Conservation (phyloP, 257 asterid species). For the Eucommia ulmoides region DNA sequence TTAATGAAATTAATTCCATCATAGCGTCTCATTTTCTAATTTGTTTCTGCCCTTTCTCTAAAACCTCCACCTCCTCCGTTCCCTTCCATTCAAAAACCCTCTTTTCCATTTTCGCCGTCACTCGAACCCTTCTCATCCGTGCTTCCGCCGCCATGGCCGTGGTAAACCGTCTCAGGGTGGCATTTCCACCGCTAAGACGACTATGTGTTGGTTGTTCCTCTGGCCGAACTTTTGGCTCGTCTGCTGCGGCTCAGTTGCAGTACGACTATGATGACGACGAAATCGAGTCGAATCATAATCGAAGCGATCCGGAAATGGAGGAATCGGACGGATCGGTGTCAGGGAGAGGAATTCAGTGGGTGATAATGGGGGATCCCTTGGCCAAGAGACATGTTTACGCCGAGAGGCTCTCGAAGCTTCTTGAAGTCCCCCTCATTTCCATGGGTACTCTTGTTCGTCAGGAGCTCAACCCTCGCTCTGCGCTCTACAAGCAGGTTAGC, state of each 20-base stretch:
- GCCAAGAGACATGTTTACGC: conserved; percentile 72
- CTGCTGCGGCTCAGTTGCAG: conserved; percentile 62
- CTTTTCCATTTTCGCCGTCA: too few relatives aligned
- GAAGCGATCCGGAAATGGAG: conserved; percentile 19
- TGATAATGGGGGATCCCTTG: conserved; percentile 83
- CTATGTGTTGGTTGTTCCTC: conserved; percentile 2
- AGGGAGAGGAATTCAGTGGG: conserved; percentile 81
- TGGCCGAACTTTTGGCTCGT: conserved; percentile 55
- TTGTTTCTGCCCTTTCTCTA: conserved; percentile 14
- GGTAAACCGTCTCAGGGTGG: conserved; percentile 40
- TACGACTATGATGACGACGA: conserved; percentile 25
- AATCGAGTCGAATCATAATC: conserved; percentile 6
- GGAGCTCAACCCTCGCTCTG: conserved; percentile 66
- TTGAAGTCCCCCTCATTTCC: conserved; percentile 77
- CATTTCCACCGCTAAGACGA: conserved; percentile 25
- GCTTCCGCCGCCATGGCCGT: conserved; percentile 46
- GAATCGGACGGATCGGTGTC: conserved; percentile 48
- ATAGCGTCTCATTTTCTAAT: too few relatives aligned
- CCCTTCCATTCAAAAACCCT: too few relatives aligned
- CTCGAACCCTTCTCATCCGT: too few relatives aligned
- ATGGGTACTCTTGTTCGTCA: conserved; percentile 84
- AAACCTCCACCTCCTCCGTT: conserved; percentile 4
- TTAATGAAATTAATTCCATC: too few relatives aligned
- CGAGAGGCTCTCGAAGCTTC: conserved; percentile 61
- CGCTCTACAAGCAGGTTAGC: conserved; percentile 54